A percentile compares a stretch with the other conserved stretches of the same genome.
Evolutionary conservation across 805 yeast genomes (phyloP).

Genomic region (Metschnikowia colocasiae): DNA sequence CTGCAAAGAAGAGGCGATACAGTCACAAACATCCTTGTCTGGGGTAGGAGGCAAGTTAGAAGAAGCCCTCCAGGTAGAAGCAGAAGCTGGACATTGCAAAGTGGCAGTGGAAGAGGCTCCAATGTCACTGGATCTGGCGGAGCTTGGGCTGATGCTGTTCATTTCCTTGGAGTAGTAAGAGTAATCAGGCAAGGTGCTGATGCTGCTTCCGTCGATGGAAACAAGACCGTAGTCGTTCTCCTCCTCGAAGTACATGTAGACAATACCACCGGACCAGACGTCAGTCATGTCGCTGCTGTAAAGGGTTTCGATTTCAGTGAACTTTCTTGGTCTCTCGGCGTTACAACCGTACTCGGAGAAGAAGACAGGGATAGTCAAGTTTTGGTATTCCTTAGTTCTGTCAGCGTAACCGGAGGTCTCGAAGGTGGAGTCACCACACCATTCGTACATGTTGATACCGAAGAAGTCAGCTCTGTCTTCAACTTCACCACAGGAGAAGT

Average conservation of each 20-base stretch:
- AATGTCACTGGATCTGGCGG: constrained; percentile 21
- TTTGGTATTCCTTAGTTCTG: constrained; percentile 67
- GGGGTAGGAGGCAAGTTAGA: constrained; percentile 80
- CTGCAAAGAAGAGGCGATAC: constrained; percentile 50
- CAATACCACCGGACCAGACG: constrained; percentile 94
- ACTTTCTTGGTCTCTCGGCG: constrained; percentile 64
- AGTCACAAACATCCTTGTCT: constrained; percentile 56
- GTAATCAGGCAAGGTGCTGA: constrained; percentile 62
- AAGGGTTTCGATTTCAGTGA: constrained; percentile 68
- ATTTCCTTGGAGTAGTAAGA: constrained; percentile 22
- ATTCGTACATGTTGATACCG: constrained; percentile 84
- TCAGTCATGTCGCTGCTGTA: constrained; percentile 72
- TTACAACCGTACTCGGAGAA: constrained; percentile 92
- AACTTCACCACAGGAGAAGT: constrained; percentile 75
- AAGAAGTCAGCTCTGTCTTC: constrained; percentile 70
- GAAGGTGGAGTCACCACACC: constrained; percentile 73
- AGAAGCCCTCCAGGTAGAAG: constrained; percentile 59
- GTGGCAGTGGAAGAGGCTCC: constrained; percentile 29
- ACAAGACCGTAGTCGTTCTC: constrained; percentile 80
- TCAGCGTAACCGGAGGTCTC: constrained; percentile 61
- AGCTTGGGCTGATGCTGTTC: constrained; percentile 44
- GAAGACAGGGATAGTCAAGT: constrained; percentile 75
- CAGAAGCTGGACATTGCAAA: constrained; percentile 58
- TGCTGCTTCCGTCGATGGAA: constrained; percentile 44
- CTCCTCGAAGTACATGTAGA: constrained; percentile 88